Base-by-base conservation (phyloP, 1,284 basidiomycete species). In the Cystobasidium sp. region DNA sequence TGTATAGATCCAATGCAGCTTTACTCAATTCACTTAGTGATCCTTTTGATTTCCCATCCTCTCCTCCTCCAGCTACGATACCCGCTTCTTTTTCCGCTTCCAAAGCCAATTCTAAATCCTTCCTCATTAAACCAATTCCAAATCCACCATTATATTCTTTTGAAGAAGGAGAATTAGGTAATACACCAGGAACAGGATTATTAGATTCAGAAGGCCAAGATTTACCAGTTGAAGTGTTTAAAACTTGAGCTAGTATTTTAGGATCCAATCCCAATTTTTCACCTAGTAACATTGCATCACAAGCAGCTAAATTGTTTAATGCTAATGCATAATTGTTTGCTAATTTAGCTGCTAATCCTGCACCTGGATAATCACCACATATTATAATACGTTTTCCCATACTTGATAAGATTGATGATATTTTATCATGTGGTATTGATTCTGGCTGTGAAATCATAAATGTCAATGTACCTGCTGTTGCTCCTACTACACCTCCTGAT, bases 121-220 rank as follows among this genome's bases (percentile, higher is more conserved):
- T 94, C 68, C 92, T 83, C 91, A 94, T 93, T 51, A 94, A 84
- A 8, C 86, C 85, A n/a, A 90, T 90, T 18, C 91, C 89, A 82
- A 94, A 94, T 22, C 83, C 83, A 39, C 82, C 92, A 76, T 92
- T 89, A 77, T 91, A 96, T 63, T 89, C 87, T 24, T 90, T 85
- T 81, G 93, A 91, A 78, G 91, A 92, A 0, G 93, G 93, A 7
- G 92, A 88, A 9, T 80, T 80, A 4, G 80, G 80, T 64, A 93
- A 82, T 12, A 92, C 89, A 16, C 85, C 86, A 9, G 89, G 91
- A 43, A 92, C 92, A 3, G 94, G 93, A 80, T 95, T 95, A 84
- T 96, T 96, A 65, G 90, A 87, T 20, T 90, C 89, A 58, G 88
- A 88, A 8, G 92, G 85, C 92, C 93, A 95, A 81, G 92, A 94